A percentile compares a stretch with the other conserved stretches of the same genome.
Conservation (phyloP, 495 filamentous ascomycete species). For the Thermothielavioides terrestris region DNA sequence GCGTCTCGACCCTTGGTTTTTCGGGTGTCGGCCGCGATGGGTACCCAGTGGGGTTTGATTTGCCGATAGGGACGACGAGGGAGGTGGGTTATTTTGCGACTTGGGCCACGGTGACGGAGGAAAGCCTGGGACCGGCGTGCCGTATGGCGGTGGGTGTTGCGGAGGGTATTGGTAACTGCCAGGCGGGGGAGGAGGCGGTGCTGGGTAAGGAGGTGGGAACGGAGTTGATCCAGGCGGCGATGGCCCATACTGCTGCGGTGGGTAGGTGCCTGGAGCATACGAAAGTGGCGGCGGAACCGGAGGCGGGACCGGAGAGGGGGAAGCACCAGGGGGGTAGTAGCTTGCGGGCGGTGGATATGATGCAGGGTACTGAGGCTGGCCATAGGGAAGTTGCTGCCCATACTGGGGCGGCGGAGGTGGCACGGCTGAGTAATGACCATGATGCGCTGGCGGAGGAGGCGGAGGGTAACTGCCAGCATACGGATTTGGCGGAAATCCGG, state of each 20-base stretch:
- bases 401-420: conserved; percentile 16
- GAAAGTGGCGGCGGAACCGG: conserved; percentile 13
- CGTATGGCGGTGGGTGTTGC: conserved; percentile 10
- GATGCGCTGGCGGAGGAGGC: conserved; percentile 16
- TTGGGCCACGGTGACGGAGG: conserved; percentile 16
- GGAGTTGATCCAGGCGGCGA: conserved; percentile 16
- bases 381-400: conserved; percentile 19
- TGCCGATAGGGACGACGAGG: conserved; percentile 7
- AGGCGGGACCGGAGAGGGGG: conserved; percentile 9
- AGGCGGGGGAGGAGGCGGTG: conserved; percentile 16
- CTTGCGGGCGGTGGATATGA: conserved; percentile 19
- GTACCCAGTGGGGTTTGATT: conserved; percentile 6
- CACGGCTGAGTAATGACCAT: conserved; percentile 11
- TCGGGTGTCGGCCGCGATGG: conserved; percentile 16
- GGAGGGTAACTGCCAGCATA: conserved; percentile 11
- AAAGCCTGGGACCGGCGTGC: conserved; percentile 8
- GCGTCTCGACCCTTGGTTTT: conserved; percentile 13
- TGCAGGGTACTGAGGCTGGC: conserved; percentile 21
- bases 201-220: conserved; percentile 22
- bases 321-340: conserved; percentile 19
- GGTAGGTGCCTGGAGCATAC: conserved; percentile 15
- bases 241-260: conserved; percentile 17
- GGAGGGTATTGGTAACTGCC: conserved; percentile 22
- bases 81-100: conserved; percentile 16
- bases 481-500: conserved; percentile 17